Evolutionary conservation across 2,329 filamentous ascomycete species (phyloP).

Genomic region (Boeremia exigua): DNA sequence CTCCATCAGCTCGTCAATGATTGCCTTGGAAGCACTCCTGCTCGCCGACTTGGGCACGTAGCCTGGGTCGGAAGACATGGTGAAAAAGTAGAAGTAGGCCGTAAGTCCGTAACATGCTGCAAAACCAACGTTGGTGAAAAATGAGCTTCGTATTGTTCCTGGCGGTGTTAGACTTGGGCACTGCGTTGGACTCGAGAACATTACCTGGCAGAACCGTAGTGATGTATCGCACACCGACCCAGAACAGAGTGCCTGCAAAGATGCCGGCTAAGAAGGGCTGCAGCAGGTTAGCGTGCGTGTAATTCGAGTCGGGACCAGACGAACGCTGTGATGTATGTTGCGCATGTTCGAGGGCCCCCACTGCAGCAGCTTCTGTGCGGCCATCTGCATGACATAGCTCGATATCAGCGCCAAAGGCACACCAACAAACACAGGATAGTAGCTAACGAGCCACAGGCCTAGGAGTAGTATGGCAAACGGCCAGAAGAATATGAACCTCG

Average conservation of each 20-base stretch:
- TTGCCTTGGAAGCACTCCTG: conserved; percentile 85
- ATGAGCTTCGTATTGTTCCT: conserved; percentile 70
- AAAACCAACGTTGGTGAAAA: conserved; percentile 82
- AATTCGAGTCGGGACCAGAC: conserved; percentile 29
- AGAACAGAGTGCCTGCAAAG: conserved; percentile 85
- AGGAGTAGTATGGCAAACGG: conserved; percentile 79
- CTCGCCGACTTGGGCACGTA: conserved; percentile 91
- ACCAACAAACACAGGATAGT: conserved; percentile 75
- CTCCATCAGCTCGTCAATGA: conserved; percentile 84
- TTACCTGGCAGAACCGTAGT: conserved; percentile 74
- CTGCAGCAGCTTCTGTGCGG: conserved; percentile 76
- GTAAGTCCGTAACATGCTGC: conserved; percentile 68
- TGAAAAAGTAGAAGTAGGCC: conserved; percentile 83
- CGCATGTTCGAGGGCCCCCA: conserved; percentile 90
- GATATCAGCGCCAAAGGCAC: conserved; percentile 73
- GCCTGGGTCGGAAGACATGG: conserved; percentile 89
- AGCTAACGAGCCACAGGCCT: conserved; percentile 73
- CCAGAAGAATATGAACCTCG: conserved; percentile 87
- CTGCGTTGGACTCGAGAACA: conserved; percentile 29
- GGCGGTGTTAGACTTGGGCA: conserved; percentile 39
- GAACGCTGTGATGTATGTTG: conserved; percentile 84
- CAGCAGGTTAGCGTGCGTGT: conserved; percentile 14
- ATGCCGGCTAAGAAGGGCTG: conserved; percentile 93
- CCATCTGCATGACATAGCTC: conserved; percentile 75
- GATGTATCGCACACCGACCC: conserved; percentile 78